Base-by-base conservation (phyloP, 345 rosid genomes). In the Diplotaxis tenuifolia region DNA sequence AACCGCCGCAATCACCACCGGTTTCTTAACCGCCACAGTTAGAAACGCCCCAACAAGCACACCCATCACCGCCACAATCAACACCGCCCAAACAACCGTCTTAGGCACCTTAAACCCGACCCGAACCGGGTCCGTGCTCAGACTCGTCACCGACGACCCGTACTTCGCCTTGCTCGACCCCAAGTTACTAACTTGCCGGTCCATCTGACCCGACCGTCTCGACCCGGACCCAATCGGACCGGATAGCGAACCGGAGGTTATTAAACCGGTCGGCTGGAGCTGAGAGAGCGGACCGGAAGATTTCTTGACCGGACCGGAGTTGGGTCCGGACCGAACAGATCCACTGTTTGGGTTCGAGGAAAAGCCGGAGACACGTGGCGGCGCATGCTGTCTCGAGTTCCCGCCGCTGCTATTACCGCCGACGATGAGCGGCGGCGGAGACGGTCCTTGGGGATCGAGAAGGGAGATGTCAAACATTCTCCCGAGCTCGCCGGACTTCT, bases 401-500 rank as follows among this genome's bases (percentile, higher is more conserved):
- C 76, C 71, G 63, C 79, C 68, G 72, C 81, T 78, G 80, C 72
- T 58, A 25, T 49, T 80, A 61, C 72, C 80, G 23, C 80, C 75
- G 68, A 71, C 82, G 14, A 84, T 75, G 0, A 78, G 40, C 3
- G 84, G 53, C 31, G 83, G 79, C 5, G n/a, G n/a, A n/a, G n/a
- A n/a, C n/a, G 47, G 49, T 5, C 68, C 82, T 38, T 64, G 72
- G 2, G 77, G 72, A 72, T 85, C 87, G 28, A 71, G 54, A 16
- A 79, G 83, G 11, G 94, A 89, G 70, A 91, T 88, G 70, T 94
- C 97, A 54, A 94, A 89, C 98, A 94, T 94, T 82, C 89, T 89
- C 1, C 98, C 93, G 6, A 91, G 82, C 83, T 94, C 98, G 0
- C 98, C 98, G 28, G 98, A 94, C 74, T 89, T 94, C 77, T 94